Conservation (phyloP, 352 stramenopile species). For the Phytopythium montanum region DNA sequence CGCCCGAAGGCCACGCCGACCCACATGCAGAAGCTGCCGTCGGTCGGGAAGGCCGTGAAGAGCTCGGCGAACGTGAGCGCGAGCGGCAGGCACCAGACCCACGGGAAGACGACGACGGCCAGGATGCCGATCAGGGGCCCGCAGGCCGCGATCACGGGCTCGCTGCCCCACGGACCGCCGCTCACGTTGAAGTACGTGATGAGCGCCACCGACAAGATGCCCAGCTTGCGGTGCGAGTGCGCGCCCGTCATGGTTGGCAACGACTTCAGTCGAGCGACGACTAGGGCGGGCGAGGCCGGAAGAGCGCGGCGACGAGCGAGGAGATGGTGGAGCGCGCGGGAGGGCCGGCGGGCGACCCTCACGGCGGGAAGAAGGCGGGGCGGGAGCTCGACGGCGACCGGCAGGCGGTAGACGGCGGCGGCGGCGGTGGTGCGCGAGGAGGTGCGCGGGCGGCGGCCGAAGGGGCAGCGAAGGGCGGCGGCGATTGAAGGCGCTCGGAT, state of each 20-base stretch:
- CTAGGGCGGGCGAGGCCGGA: constrained; percentile 9
- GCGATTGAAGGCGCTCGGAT: too few species aligned
- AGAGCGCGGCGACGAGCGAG: constrained; percentile 7
- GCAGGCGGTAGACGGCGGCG: too few species aligned
- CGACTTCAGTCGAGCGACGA: neutral
- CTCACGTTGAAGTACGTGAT: constrained; percentile 91
- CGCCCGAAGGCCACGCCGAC: constrained; percentile 68
- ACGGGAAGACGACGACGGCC: constrained; percentile 57
- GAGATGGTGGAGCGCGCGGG: constrained; percentile 3
- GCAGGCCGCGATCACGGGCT: constrained; percentile 89
- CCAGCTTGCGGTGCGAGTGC: constrained; percentile 64
- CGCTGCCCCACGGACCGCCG: constrained; percentile 93
- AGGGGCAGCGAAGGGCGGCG: too few species aligned
- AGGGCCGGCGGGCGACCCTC: constrained; percentile 1
- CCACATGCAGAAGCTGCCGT: constrained; percentile 76
- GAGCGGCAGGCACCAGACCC: constrained; percentile 65
- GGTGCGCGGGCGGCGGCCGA: too few species aligned
- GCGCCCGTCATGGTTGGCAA: constrained; percentile 44
- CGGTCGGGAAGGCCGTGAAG: constrained; percentile 62
- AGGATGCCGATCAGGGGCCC: constrained; percentile 74
- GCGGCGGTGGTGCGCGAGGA: too few species aligned
- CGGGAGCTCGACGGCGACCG: too few species aligned
- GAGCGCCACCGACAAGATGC: constrained; percentile 60
- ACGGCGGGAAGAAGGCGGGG: too few species aligned
- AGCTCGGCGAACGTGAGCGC: constrained; percentile 70